phyloP scores from a whole-genome alignment of 805 yeast species.

The Barnettozyma wickerhamii region DNA sequence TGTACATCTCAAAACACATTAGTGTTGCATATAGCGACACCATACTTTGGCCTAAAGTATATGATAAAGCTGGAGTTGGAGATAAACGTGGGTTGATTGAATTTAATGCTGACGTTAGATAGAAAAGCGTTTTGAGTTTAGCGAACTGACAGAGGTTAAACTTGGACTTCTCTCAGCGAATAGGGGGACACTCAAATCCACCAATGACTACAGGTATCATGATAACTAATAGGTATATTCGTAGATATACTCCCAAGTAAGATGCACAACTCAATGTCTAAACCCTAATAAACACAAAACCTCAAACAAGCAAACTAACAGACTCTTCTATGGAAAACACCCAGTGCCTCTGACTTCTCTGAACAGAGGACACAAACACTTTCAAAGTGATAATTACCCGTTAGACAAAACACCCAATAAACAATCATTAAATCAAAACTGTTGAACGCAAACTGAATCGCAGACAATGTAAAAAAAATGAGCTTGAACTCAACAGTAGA shows the following conservation, averaged over 20 bases:
- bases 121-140: no score
- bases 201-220: background rate
- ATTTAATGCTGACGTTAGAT: no score
- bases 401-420: background rate
- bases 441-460: conserved; percentile 1
- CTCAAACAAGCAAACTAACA: conserved; percentile 14
- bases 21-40: no score
- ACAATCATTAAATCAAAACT: conserved; percentile 6
- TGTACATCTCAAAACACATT: no score
- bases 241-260: background rate
- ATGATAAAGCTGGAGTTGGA: no score
- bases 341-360: background rate
- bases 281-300: conserved; percentile 16
- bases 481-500: conserved; percentile 5
- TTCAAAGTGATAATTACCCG: background rate
- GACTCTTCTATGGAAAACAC: conserved; percentile 17
- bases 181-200: no score
- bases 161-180: no score
- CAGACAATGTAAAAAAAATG: conserved; percentile 1
- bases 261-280: conserved; percentile 22
- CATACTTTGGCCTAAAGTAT: no score
- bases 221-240: background rate
- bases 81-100: no score
- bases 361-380: conserved; percentile 1
- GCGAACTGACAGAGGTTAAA: no score